Base-by-base conservation (phyloP, 2,329 filamentous ascomycete genomes). In the Diaporthe sp. region DNA sequence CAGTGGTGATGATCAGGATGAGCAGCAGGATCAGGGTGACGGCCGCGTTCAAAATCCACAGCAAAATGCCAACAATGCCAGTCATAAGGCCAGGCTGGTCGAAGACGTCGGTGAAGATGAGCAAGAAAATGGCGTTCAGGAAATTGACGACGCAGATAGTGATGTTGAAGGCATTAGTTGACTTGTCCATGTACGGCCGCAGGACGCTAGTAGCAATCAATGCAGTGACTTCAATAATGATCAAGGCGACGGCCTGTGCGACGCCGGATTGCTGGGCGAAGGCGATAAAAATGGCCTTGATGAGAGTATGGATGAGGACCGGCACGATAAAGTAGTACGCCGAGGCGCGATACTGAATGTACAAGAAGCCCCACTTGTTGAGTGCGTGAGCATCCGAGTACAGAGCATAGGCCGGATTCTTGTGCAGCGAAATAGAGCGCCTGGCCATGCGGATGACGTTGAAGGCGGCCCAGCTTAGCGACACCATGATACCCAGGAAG, bases 161-260 rank as follows among this genome's bases (percentile, higher is more conserved):
- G 80, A 97, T 96, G 87, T 97, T 97, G 89, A 96, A 96, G 74
- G 92, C 91, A 82, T 97, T 97, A 76, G 94, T 97, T 86, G 94
- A 95, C 90, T 96, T 97, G 88, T 97, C 95, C 95, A 97, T 97
- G 91, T 94, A 97, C n/a, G 95, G 95, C 71, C 93, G 91, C 80
- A 97, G 85, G 66, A 96, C 91, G 79, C 91, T 93, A 71, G 94
- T 91, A 55, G 86, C 89, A 79, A 97, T 92, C 74, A 97, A 88
- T 77, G 93, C 91, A 66, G 84, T 89, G 5, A 91, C 91, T 83
- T 97, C 95, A 75, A 97, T 91, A 76, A 97, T 86, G 67, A 97
- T 86, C 68, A 97, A 86, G 15, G 92, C 93, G 76, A 97, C 88
- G 10, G 94, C 93, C 83, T 97, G 94, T 33, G 92, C 90, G 6